Base-by-base conservation (phyloP, 352 stramenopile genomes). In the Globisporangium barbulae region DNA sequence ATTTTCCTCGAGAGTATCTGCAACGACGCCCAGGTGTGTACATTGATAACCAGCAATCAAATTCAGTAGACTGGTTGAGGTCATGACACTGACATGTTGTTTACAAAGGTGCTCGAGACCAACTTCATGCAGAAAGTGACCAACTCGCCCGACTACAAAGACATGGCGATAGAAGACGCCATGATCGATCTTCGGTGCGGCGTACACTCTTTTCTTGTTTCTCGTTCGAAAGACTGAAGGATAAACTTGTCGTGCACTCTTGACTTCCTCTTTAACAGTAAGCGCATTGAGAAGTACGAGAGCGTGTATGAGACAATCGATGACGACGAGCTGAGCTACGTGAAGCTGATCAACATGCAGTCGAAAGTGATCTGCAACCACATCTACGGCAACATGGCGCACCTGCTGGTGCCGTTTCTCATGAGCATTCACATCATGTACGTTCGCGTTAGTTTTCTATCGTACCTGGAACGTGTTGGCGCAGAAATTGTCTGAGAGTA, bases 1-100 rank as follows among this genome's bases (percentile, higher is more conserved):
- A 78, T 97, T 33, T 92, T 96, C 64, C 64, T 97, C 9, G 90
- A 97, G 67, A 88, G 72, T 42, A 87, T 97, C 53, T 95, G 86
- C 69, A 75, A 94, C 45, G 81, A 94, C 58, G 62, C 71, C 7
- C 50, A 59, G 61, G 65, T 71, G 21, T 22, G 53, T 22, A 15
- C 21, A 15, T 17, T n/a, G 22, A 5, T 22, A 53, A 15, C 41
- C 41, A 47, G 41, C 17, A 19, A 47, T 15, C 15, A 47, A 47
- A 44, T 44, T 47, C 13, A n/a, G 21, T 47, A 21, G 17, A 47
- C 0, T 47, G 41, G 17, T 9, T 41, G 17, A 15, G 30, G 12
- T 15, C 17, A 44, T 30, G 12, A 15, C 37, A 28, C 21, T 22
- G 5, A 13, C 12, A 7, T 41, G 8, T 2, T 33, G 25, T 42